Evolutionary conservation across 1,139 yeast genomes (phyloP), one percentile per base, ranked within the genome.

Genomic region (Zygoascus meyerae): DNA sequence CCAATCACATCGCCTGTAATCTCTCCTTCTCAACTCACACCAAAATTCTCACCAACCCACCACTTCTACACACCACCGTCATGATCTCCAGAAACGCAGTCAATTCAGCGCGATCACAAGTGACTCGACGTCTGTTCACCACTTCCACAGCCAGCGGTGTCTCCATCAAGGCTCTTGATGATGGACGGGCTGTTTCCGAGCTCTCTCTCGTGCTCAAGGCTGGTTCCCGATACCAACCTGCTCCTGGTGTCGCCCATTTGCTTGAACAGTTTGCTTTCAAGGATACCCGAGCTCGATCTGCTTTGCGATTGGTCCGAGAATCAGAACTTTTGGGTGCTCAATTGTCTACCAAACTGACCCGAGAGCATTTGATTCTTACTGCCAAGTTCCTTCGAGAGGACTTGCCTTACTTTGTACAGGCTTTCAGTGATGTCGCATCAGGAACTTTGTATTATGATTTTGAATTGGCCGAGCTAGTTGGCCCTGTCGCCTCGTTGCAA

Each of bases 291-390:
- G 68, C 79, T 60, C 87, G 89, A 69, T 84, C 95, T 32, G 96
- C 95, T 30, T 77, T 92, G 65, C 86, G 98, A 73, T 76, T 90
- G 63, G 85, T 90, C 62, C 85, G 98, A 71, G 98, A 94, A 72
- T 73, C 92, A 48, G 99, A 94, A 73, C 79, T 92, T 57, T 77
- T 92, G 60, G 98, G 98, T 56, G 97, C 96, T 64, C 71, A 70
- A 54, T 79, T 87, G 67, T 66, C 77, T 44, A 74, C 95, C 42
- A 62, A 68, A 49, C 83, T 87, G 58, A 80, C 87, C 65, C 84
- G 97, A 74, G 97, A 92, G 67, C 75, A 83, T 61, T 77, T 94
- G 56, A 78, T 85, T 54, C 78, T 92, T 64, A 76, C 79, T 58
- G 82, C 97, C 49, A 75, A 79, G 59, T 92, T 92, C 74, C 78